Evolutionary conservation across 2,329 filamentous ascomycete species (phyloP).

Genomic region (Botrytis medusae): DNA sequence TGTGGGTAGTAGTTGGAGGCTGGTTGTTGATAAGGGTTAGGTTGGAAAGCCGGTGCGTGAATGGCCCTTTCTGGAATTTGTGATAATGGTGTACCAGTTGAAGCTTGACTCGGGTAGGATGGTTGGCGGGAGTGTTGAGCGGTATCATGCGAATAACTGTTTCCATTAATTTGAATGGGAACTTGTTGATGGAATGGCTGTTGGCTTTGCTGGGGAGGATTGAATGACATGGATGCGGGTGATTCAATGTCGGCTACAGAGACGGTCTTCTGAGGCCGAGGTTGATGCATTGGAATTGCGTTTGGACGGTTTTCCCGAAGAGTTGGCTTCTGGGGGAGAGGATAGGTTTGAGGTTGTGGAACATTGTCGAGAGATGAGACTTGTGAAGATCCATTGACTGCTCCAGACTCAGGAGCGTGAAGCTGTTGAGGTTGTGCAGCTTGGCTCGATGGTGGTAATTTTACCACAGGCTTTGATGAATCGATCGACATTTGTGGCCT

Average conservation of each 20-base stretch:
- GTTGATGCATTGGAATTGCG: constrained; percentile 80
- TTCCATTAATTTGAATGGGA: constrained; percentile 68
- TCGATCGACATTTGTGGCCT: constrained; percentile 63
- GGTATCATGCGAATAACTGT: constrained; percentile 52
- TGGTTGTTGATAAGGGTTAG: constrained; percentile 60
- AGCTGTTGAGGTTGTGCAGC: constrained; percentile 32
- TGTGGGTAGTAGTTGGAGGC: constrained; percentile 55
- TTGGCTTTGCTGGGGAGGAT: constrained; percentile 65
- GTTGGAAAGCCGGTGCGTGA: constrained; percentile 87
- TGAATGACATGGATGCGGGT: constrained; percentile 56
- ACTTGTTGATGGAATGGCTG: constrained; percentile 94
- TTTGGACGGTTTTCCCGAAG: constrained; percentile 57
- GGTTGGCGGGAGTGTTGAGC: constrained; percentile 62
- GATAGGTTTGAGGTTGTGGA: constrained; percentile 52
- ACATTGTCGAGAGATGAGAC: constrained; percentile 46
- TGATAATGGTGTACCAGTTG: constrained; percentile 77
- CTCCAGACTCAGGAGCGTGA: constrained; percentile 39
- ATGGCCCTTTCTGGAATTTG: constrained; percentile 92
- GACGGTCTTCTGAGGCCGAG: constrained; percentile 89
- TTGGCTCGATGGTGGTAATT: constrained; percentile 64
- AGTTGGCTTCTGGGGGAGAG: constrained; percentile 57
- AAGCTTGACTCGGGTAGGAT: constrained; percentile 69
- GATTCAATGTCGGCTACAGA: constrained; percentile 92
- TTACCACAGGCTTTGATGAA: constrained; percentile 69
- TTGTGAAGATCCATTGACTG: constrained; percentile 29